Base-by-base conservation (phyloP, 208 protist genomes). In the Porcisia hertigi region DNA sequence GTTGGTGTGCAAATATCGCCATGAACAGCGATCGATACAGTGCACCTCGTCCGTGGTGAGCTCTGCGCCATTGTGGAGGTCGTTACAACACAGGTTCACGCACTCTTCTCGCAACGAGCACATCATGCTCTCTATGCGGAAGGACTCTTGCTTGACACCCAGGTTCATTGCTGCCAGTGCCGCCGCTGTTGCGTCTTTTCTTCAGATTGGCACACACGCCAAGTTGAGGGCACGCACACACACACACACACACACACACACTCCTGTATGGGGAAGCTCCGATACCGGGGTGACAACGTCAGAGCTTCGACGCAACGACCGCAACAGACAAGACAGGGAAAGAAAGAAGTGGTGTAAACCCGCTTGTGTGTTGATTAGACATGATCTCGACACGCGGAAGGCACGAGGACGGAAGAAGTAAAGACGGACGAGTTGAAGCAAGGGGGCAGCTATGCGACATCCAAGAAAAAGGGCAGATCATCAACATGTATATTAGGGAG, bases 41-140 rank as follows among this genome's bases (percentile, higher is more conserved):
- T 91, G 77, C 39, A 96, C 91, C 76, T 97, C 94, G 30, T 93
- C 80, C 58, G 85, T 84, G 23, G 82, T 82, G 3, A 97, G 86
- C 78, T 96, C 92, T 39, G 82, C 80, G 3, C 59, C 55, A n/a
- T 43, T 83, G 23, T 36, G 77, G 5, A 94, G 73, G 70, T 94
- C 84, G n/a, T 88, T 90, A 78, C 89, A 93, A 75, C 94, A 97
- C 52, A 95, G 64, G 67, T 92, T 92, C 60, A 97, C 89, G 75
- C 94, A 97, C 79, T 95, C 88, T 16, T 86, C 78, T 59, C 90
- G 89, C 69, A 96, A 49, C 9, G 86, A 82, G 39, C 74, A 88
- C 91, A 97, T 95, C 73, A 97, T 87, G 41, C 86, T 82, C 80
- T 97, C 94, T 55, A 96, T 89, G 69, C 91, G 92, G 75, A 91